Conservation (phyloP, 495 filamentous ascomycete species). For the Talaromyces liani region DNA sequence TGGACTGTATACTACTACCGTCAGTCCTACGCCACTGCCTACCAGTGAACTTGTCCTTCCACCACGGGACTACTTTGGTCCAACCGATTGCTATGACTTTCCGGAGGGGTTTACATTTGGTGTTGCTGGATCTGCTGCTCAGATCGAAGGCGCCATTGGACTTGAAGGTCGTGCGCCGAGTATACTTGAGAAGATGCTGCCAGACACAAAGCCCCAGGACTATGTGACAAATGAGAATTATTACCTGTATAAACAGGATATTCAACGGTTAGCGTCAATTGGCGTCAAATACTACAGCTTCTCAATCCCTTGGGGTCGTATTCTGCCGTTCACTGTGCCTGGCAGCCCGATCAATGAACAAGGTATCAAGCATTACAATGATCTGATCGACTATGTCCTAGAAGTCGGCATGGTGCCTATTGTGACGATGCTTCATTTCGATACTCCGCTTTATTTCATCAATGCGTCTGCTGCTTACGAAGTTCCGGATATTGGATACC, state of each 20-base stretch:
- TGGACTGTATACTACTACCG: constrained; percentile 25
- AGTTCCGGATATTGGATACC: constrained; percentile 21
- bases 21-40: constrained; percentile 26
- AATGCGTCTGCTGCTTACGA: constrained; percentile 14
- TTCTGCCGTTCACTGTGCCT: constrained; percentile 34
- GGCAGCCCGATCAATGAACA: constrained; percentile 36
- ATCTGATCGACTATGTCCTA: constrained; percentile 35
- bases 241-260: constrained; percentile 46
- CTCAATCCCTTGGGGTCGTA: constrained; percentile 37
- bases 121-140: constrained; percentile 40
- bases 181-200: constrained; percentile 26
- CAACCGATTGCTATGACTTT: constrained; percentile 23
- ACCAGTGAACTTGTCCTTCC: constrained; percentile 28
- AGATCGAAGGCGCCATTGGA: constrained; percentile 40
- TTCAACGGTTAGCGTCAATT: constrained; percentile 38
- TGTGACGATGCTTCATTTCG: constrained; percentile 36
- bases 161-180: constrained; percentile 36
- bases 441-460: constrained; percentile 27
- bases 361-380: constrained; percentile 38
- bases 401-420: constrained; percentile 34
- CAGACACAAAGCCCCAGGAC: constrained; percentile 17
- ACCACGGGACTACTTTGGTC: constrained; percentile 22
- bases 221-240: constrained; percentile 42
- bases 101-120: constrained; percentile 45
- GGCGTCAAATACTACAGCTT: constrained; percentile 43